Evolutionary conservation across 768 basidiomycete genomes (phyloP).

Genomic region (Gelatoporia subvermispora): DNA sequence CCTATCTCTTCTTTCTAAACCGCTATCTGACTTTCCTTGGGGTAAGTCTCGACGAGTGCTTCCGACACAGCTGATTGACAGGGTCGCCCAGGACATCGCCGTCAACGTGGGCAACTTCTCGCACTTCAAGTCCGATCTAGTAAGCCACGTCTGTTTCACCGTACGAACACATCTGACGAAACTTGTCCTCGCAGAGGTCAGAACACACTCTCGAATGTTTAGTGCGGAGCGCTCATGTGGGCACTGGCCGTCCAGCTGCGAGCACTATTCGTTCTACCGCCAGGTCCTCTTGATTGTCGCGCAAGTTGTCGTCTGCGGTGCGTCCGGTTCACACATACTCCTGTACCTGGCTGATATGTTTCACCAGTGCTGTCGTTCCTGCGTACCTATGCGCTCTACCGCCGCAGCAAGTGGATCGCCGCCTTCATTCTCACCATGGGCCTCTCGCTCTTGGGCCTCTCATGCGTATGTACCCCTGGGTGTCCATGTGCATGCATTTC

Average conservation of each 20-base stretch:
- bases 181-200: constrained; percentile 13
- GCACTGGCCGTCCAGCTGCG: constrained; percentile 35
- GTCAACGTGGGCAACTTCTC: constrained; percentile 17
- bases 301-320: constrained; percentile 44
- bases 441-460: constrained; percentile 24
- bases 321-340: constrained; percentile 15
- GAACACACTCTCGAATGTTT: neutral
- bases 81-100: constrained; percentile 14
- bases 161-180: neutral
- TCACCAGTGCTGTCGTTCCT: constrained; percentile 33
- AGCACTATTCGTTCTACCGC: constrained; percentile 32
- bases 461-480: constrained; percentile 31
- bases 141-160: constrained; percentile 4
- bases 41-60: constrained; percentile 3
- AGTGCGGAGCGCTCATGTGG: neutral
- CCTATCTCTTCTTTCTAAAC: constrained; percentile 44
- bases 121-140: constrained; percentile 8
- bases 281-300: constrained; percentile 38
- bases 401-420: constrained; percentile 34
- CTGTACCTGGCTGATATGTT: neutral
- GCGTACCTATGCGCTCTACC: constrained; percentile 48
- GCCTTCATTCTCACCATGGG: constrained; percentile 30
- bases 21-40: constrained; percentile 44
- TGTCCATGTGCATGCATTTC: neutral
- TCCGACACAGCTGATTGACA: constrained; percentile 9